These are phyloP conservation scores for Exsudoporus frostii DNA, from an alignment of 768 basidiomycete genomes.

Conservation along the genomic window DNA sequence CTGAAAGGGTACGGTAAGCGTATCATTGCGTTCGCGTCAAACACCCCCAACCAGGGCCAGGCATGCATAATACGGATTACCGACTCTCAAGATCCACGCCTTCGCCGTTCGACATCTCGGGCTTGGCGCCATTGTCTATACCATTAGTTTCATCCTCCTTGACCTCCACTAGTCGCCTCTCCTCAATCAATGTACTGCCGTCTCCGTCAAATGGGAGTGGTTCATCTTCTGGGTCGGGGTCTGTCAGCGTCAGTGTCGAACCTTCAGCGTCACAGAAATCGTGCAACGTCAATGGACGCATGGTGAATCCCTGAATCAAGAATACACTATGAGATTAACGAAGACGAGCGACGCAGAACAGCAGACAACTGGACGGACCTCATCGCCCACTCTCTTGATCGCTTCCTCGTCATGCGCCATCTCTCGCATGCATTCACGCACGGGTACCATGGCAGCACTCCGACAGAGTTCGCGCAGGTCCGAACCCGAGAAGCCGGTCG, in stretches of 20 bases:
- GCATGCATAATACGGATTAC: background rate
- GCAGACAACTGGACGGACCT: constrained; percentile 31
- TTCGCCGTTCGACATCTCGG: background rate
- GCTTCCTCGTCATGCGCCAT: constrained; percentile 46
- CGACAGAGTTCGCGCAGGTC: constrained; percentile 91
- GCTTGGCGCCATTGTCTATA: background rate
- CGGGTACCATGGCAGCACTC: constrained; percentile 90
- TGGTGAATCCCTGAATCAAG: constrained; percentile 59
- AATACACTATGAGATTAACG: background rate
- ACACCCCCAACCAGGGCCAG: background rate
- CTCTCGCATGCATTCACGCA: constrained; percentile 75
- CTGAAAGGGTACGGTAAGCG: constrained; percentile 7
- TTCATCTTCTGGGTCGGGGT: constrained; percentile 29
- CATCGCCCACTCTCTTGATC: constrained; percentile 40
- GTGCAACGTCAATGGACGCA: constrained; percentile 65
- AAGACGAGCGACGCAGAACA: background rate
- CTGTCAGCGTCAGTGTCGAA: constrained; percentile 23
- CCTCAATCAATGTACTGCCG: background rate
- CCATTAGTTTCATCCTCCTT: background rate
- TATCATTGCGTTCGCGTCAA: background rate
- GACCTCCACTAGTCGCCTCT: constrained; percentile 1
- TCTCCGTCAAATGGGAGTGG: constrained; percentile 12
- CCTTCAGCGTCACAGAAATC: constrained; percentile 61
- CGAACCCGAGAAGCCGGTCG: constrained; percentile 81
- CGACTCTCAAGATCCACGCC: background rate